Base-by-base conservation (phyloP, 768 basidiomycete species). In the Scleroderma bovista region DNA sequence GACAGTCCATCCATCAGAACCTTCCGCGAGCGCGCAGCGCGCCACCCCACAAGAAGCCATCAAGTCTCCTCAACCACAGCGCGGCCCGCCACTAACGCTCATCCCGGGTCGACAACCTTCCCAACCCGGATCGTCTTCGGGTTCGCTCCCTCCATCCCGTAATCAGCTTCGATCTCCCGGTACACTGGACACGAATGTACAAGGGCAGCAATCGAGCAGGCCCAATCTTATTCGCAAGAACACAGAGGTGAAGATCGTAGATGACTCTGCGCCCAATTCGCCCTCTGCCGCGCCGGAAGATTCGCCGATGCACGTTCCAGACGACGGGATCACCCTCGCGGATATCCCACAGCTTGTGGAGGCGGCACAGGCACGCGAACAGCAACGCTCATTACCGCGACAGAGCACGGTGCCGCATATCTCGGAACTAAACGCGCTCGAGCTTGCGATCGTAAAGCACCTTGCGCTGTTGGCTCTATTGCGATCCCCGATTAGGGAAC, bases 261-360 rank as follows among this genome's bases (percentile, higher is more conserved):
- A 92, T 56, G 91, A 93, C 33, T 80, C 80, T 45, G 77, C 73
- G 38, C 82, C 86, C 6, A 83, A 80, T 53, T 87, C 88, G 31
- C 88, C 87, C 17, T 76, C 84, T 5, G 75, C 71, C 11, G 76
- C 70, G 5, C 59, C 57, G 31, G 76, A 76, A 44, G 74, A 77
- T n/a, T 63, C 66, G 23, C 59, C 64, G 7, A 44, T 59, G 17
- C 66, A 66, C 26, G 65, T 61, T 40, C 75, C 75, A 22, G 91
- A 93, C 49, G 90, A 94, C 50, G 86, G 86, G 5, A 84, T 98
- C 59, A 95, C 93, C 0, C 77, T 98, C 13, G 92, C 91, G 9
- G 96, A 98, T 67, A 90, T 98, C 46, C 93, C 94, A 8, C 88
- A 93, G 60, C 69, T 96, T 11, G 86, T 96, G 67, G 89, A 93